Evolutionary conservation across 257 asterid genomes (phyloP).

Genomic region (Phtheirospermum japonicum): DNA sequence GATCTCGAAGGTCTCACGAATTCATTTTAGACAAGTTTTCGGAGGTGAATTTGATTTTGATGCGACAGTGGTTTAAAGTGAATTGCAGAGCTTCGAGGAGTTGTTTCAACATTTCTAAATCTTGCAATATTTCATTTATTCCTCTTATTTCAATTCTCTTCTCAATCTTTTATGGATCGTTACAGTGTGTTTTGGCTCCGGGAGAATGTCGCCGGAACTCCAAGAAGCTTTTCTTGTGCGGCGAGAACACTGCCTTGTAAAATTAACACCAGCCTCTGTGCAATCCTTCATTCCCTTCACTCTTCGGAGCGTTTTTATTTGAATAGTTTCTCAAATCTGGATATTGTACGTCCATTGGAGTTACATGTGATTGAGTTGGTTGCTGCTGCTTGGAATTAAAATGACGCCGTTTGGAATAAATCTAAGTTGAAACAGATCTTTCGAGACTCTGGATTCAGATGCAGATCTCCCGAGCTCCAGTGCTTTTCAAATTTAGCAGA

Average conservation of each 20-base stretch:
- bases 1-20: too few relatives aligned
- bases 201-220: slow-evolving; percentile 71
- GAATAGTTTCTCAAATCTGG: slow-evolving; percentile 35
- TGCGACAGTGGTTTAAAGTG: slow-evolving; percentile 49
- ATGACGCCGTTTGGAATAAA: slow-evolving; percentile 27
- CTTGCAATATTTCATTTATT: too few relatives aligned
- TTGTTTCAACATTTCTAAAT: too few relatives aligned
- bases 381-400: slow-evolving; percentile 27
- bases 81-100: too few relatives aligned
- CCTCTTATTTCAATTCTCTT: slow-evolving; percentile 53
- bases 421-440: slow-evolving; percentile 53
- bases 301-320: slow-evolving; percentile 19
- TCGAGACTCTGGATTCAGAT: slow-evolving; percentile 77
- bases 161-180: slow-evolving; percentile 55
- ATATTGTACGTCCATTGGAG: slow-evolving; percentile 15
- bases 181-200: slow-evolving; percentile 62
- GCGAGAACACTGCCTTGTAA: slow-evolving; percentile 50
- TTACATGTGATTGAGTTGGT: slow-evolving; percentile 29
- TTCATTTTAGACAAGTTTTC: slow-evolving; percentile 55
- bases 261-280: slow-evolving; percentile 30
- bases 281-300: slow-evolving; percentile 20
- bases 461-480: slow-evolving; percentile 77
- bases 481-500: slow-evolving; percentile 31
- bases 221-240: slow-evolving; percentile 54
- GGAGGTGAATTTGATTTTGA: slow-evolving; percentile 37